Evolutionary conservation across 1,139 yeast genomes (phyloP), one percentile per base, ranked within the genome.

Genomic region (Scheffersomyces quercinus): DNA sequence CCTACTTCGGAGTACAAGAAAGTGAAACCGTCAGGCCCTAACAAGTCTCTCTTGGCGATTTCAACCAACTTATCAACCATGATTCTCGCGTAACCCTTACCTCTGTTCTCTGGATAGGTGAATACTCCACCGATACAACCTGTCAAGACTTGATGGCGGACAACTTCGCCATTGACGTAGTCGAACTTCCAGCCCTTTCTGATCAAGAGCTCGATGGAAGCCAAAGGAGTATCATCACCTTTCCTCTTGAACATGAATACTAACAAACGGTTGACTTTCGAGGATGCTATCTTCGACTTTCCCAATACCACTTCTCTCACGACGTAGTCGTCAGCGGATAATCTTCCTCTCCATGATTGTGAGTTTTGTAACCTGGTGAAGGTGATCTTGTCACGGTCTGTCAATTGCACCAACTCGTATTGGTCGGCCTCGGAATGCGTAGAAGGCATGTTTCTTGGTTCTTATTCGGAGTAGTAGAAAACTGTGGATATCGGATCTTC

Each of bases 1-100:
- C 89, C 91, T 33, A 87, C 76, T 55, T 85, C 95, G 30, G 90
- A 83, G 70, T 85, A 86, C 46, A 85, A 68, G 45, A 75, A 78
- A 11, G 75, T 64, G 42, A 75, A 72, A 13, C 79, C 76, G 43
- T 75, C 69, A 15, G 58, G 50, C 5, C 72, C 71, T 36, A 71
- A 47, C 13, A 52, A 44, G 4, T 58, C 53, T 1, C 36, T 38
- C 4, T 36, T 40, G 34, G 63, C 59, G 28, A 55, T 37, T n/a
- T 65, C 63, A 29, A 67, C 66, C 36, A 77, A 52, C 42, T 69
- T 63, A 49, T 79, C 82, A 39, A 86, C 72, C 88, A 87, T 79
- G 32, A 68, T 56, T 26, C 66, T 65, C 2, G 88, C 91, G 53
- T 81, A 81, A 1, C 93, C 90, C 51, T 78, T 75, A 16, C 85